phyloP scores from a whole-genome alignment of 2,329 filamentous ascomycete genomes.

The Sporothrix globosa region DNA sequence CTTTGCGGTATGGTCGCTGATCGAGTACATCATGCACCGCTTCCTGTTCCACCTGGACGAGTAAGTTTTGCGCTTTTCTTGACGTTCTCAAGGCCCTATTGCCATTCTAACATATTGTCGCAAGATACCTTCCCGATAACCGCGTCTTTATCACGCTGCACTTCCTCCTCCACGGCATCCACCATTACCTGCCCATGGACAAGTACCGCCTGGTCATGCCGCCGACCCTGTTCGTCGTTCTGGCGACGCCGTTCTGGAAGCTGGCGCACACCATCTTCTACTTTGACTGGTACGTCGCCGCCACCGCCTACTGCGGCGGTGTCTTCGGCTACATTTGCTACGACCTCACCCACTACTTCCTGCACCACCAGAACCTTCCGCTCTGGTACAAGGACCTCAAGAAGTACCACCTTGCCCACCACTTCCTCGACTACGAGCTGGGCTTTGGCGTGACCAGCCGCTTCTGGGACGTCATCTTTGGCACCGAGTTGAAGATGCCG shows the following conservation, averaged over 20 bases:
- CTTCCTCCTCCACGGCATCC: constrained; percentile 93
- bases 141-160: constrained; percentile 82
- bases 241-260: constrained; percentile 91
- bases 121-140: constrained; percentile 86
- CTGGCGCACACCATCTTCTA: constrained; percentile 80
- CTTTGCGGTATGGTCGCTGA: constrained; percentile 79
- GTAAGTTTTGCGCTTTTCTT: constrained; percentile 58
- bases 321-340: constrained; percentile 97
- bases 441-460: constrained; percentile 95
- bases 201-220: constrained; percentile 97
- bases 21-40: constrained; percentile 87
- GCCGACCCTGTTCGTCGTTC: constrained; percentile 78
- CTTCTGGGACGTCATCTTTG: constrained; percentile 94
- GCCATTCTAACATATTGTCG: constrained; percentile 13
- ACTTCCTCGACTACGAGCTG: constrained; percentile 97
- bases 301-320: constrained; percentile 81
- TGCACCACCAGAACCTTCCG: constrained; percentile 92
- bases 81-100: background rate
- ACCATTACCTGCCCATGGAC: constrained; percentile 99
- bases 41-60: constrained; percentile 93
- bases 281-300: constrained; percentile 81
- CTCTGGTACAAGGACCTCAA: constrained; percentile 89
- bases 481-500: constrained; percentile 69
- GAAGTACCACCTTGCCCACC: constrained; percentile 96
- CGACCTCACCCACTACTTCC: constrained; percentile 97